A percentile compares a stretch with the other conserved stretches of the same genome.
These are phyloP conservation scores for Erigeron canadensis DNA, from an alignment of 129 eudicot genomes.

Conservation along the genomic window DNA sequence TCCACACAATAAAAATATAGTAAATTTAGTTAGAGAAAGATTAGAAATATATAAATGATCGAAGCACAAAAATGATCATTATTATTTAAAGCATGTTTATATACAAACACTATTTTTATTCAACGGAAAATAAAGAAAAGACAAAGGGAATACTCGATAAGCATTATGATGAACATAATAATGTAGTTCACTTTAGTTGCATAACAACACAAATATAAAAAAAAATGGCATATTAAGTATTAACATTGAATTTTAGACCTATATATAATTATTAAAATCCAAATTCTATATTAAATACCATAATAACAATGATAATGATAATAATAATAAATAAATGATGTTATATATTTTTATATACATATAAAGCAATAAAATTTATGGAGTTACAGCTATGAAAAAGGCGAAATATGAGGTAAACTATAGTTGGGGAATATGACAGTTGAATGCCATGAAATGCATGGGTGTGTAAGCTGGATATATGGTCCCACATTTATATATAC, in stretches of 20 bases:
- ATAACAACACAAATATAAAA: too few species aligned
- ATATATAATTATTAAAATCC: not conserved
- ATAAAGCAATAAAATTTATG: too few species aligned
- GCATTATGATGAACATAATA: too few species aligned
- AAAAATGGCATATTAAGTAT: too few species aligned
- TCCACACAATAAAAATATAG: conserved; percentile 13
- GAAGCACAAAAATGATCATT: not conserved
- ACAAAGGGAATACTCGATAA: too few species aligned
- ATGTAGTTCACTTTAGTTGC: too few species aligned
- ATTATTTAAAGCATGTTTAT: too few species aligned
- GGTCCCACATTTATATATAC: too few species aligned
- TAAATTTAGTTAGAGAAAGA: not conserved
- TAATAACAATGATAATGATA: not conserved
- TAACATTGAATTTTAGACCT: too few species aligned
- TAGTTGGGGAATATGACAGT: conserved; percentile 38
- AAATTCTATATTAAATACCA: not conserved
- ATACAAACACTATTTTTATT: not conserved
- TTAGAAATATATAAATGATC: not conserved
- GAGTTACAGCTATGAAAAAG: too few species aligned
- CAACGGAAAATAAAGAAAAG: too few species aligned
- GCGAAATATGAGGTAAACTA: conserved; percentile 1
- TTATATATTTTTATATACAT: too few species aligned
- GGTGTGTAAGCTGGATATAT: conserved; percentile 13
- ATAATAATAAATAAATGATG: not conserved
- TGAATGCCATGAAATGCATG: conserved; percentile 59